Evolutionary conservation across 768 basidiomycete genomes (phyloP).

Genomic region (Rhodocollybia butyracea): DNA sequence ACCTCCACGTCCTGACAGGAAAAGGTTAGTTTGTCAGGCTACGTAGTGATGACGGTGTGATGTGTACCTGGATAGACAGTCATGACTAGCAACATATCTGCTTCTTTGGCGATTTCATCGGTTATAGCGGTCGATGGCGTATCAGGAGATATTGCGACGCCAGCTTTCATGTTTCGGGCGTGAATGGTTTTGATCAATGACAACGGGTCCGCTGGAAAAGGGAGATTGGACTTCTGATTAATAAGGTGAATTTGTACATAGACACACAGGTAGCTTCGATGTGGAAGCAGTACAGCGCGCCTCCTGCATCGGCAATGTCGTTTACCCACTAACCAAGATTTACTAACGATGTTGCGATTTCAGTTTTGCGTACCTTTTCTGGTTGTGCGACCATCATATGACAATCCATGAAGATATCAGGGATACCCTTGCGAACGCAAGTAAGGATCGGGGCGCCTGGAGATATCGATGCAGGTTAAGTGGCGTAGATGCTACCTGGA

Average conservation of each 20-base stretch:
- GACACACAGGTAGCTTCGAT: constrained; percentile 84
- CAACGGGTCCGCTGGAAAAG: constrained; percentile 55
- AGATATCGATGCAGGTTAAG: constrained; percentile 8
- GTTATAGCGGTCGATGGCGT: constrained; percentile 88
- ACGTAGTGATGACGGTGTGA: neutral
- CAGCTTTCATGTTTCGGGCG: constrained; percentile 84
- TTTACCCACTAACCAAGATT: constrained; percentile 78
- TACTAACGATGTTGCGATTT: neutral
- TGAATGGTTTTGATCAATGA: constrained; percentile 81
- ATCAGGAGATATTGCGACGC: constrained; percentile 95
- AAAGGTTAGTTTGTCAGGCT: neutral
- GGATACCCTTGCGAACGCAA: constrained; percentile 81
- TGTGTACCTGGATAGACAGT: constrained; percentile 86
- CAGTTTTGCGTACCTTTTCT: constrained; percentile 55
- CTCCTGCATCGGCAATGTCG: constrained; percentile 94
- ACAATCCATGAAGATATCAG: constrained; percentile 99
- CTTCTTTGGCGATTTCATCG: constrained; percentile 75
- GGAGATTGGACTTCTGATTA: constrained; percentile 1
- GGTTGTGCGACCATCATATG: constrained; percentile 99
- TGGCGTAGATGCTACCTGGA: constrained; percentile 1
- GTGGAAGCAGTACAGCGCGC: constrained; percentile 94
- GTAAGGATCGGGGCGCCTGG: constrained; percentile 85
- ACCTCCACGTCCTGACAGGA: constrained; percentile 72
- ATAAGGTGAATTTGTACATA: neutral
- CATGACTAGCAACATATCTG: constrained; percentile 98